Percentiles rank a stretch among this genome's conserved stretches.
Evolutionary conservation across 148 eudicot genomes (phyloP).

Genomic region (Silene conica): DNA sequence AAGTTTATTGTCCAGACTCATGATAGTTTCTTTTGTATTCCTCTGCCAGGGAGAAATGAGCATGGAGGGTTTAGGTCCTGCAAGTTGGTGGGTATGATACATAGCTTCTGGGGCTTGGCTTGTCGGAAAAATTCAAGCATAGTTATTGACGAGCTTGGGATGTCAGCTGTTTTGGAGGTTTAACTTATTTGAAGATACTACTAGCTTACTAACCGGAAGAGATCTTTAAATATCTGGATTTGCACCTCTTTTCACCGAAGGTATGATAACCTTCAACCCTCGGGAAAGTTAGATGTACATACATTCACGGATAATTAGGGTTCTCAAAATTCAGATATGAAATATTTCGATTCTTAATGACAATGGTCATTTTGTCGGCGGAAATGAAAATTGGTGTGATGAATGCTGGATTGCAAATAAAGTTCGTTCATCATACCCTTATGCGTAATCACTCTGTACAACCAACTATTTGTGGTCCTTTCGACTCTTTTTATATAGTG

Average conservation of each 20-base stretch:
- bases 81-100: slow-evolving; percentile 63
- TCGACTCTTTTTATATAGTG: too few relatives aligned
- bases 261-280: not conserved
- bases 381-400: too few relatives aligned
- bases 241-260: not conserved
- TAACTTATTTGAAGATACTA: not conserved
- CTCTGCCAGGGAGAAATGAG: slow-evolving; percentile 54
- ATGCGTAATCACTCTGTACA: too few relatives aligned
- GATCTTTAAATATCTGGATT: not conserved
- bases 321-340: too few relatives aligned
- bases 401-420: too few relatives aligned
- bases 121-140: not conserved
- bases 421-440: too few relatives aligned
- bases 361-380: too few relatives aligned
- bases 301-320: too few relatives aligned
- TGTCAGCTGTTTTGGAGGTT: not conserved
- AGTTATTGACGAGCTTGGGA: not conserved
- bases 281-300: too few relatives aligned
- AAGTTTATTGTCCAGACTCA: not conserved
- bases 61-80: slow-evolving; percentile 69
- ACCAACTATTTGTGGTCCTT: too few relatives aligned
- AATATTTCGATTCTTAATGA: too few relatives aligned
- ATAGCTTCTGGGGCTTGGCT: not conserved
- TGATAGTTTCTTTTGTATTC: not conserved
- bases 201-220: not conserved